A percentile compares a stretch with the other conserved stretches of the same genome.
phyloP scores from a whole-genome alignment of 2,329 filamentous ascomycete genomes.

The Aspergillus japonicus region DNA sequence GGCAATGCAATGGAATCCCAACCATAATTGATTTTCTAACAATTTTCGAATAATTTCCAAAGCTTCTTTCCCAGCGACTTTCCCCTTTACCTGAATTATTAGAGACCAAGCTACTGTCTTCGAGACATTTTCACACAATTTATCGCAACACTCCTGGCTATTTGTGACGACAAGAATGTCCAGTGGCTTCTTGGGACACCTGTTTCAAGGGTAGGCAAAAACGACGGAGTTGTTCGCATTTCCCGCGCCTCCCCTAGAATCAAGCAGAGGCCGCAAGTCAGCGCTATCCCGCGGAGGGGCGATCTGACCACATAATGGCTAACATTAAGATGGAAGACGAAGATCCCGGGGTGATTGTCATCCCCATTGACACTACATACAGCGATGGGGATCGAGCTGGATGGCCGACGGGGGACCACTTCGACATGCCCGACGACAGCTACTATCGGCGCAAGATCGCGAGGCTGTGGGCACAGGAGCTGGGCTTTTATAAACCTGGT shows the following conservation, averaged over 20 bases:
- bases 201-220: not conserved
- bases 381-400: constrained; percentile 40
- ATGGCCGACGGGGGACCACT: constrained; percentile 40
- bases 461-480: constrained; percentile 48
- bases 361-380: constrained; percentile 34
- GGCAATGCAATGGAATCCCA: not conserved
- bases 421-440: constrained; percentile 39
- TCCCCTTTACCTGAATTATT: not conserved
- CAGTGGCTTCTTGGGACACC: not conserved
- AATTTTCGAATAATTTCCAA: not conserved
- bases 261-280: no score
- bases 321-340: not conserved
- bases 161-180: not conserved
- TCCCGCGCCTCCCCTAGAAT: not conserved
- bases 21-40: not conserved
- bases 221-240: not conserved
- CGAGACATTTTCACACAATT: not conserved
- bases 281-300: no score
- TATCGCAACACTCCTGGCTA: not conserved
- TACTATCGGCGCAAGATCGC: constrained; percentile 51
- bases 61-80: not conserved
- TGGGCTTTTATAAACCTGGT: constrained; percentile 40
- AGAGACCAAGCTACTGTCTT: not conserved
- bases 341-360: constrained; percentile 21
- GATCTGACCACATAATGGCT: constrained; percentile 3